These are phyloP conservation scores for carrot (Daucus carota) DNA, from an alignment of 129 eudicot species.

Conservation along the genomic window DNA sequence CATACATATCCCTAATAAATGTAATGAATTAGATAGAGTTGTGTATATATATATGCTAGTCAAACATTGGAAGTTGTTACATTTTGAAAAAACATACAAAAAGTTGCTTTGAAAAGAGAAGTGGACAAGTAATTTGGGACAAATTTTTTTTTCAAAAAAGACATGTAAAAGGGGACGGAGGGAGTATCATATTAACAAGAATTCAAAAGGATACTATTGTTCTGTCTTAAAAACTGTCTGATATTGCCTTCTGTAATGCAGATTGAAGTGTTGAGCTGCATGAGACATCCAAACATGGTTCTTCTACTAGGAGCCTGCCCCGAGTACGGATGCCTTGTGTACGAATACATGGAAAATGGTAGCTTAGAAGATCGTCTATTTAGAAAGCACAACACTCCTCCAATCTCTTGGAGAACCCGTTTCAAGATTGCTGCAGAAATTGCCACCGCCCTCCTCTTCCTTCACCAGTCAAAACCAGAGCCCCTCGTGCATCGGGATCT, in stretches of 20 bases:
- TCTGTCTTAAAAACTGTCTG: background rate
- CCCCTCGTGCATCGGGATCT: constrained; percentile 66
- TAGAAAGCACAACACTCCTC: constrained; percentile 36
- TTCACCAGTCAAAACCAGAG: constrained; percentile 52
- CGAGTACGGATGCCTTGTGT: constrained; percentile 51
- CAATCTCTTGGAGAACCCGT: constrained; percentile 43
- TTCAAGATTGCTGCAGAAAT: constrained; percentile 51
- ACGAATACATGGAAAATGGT: constrained; percentile 60
- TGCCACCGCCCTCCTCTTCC: constrained; percentile 52
- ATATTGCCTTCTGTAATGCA: constrained; percentile 9
- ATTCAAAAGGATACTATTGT: background rate
- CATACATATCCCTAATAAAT: too few relatives aligned
- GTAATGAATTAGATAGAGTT: too few relatives aligned
- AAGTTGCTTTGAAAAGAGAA: too few relatives aligned
- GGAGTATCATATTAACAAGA: too few relatives aligned
- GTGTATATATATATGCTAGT: too few relatives aligned
- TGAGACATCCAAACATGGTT: constrained; percentile 66
- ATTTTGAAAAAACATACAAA: too few relatives aligned
- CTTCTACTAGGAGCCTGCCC: constrained; percentile 67
- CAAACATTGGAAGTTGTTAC: too few relatives aligned
- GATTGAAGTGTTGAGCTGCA: constrained; percentile 48
- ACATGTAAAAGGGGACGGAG: too few relatives aligned
- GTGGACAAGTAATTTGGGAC: too few relatives aligned
- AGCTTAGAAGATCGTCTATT: constrained; percentile 57
- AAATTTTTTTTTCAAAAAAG: too few relatives aligned